phyloP scores from a whole-genome alignment of 2,329 filamentous ascomycete genomes.

The Chaetothyriales sp. region DNA sequence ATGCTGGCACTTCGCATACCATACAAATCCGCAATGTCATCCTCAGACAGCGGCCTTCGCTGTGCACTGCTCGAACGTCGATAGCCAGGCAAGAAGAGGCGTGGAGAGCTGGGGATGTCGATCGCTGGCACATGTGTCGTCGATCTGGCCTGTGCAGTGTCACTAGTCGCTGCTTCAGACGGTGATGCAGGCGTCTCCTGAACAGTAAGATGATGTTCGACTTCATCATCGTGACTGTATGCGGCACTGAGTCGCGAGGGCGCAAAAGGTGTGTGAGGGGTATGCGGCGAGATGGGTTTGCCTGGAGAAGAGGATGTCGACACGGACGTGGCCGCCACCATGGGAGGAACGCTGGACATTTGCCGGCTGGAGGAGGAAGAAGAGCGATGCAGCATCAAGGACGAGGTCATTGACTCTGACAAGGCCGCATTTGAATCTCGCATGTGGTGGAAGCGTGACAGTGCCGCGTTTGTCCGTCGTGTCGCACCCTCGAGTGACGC shows the following conservation, averaged over 20 bases:
- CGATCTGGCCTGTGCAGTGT: constrained; percentile 20
- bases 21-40: constrained; percentile 32
- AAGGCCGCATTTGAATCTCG: constrained; percentile 74
- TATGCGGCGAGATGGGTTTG: constrained; percentile 78
- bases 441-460: constrained; percentile 78
- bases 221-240: constrained; percentile 35
- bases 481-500: constrained; percentile 49
- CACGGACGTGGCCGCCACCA: constrained; percentile 51
- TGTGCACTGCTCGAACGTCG: constrained; percentile 33
- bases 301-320: constrained; percentile 80
- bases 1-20: constrained; percentile 33
- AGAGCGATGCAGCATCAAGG: constrained; percentile 67
- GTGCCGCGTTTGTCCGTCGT: constrained; percentile 60
- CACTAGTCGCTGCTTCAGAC: constrained; percentile 24
- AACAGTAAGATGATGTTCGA: constrained; percentile 18
- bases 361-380: constrained; percentile 65
- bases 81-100: constrained; percentile 26
- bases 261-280: constrained; percentile 82
- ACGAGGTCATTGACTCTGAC: constrained; percentile 87
- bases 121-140: constrained; percentile 30
- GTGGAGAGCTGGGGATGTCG: constrained; percentile 34
- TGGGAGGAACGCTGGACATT: constrained; percentile 47
- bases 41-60: constrained; percentile 19
- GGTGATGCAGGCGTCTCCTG: constrained; percentile 19
- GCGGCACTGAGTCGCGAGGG: constrained; percentile 84